A percentile compares a stretch with the other conserved stretches of the same genome.
Conservation (phyloP, 495 filamentous ascomycete genomes). For the Hypoxylon rickii region DNA sequence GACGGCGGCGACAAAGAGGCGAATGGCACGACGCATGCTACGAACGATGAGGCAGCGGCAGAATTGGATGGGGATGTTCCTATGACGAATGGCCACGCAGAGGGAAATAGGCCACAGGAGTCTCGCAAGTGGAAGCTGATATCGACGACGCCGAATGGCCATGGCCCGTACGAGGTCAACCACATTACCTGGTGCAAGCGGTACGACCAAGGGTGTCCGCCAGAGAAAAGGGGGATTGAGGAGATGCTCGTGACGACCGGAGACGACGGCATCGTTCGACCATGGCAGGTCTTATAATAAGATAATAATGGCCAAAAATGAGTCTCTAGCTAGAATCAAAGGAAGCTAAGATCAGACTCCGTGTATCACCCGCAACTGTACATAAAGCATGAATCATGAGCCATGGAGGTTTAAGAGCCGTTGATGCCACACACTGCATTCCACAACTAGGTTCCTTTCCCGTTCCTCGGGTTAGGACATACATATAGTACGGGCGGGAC, state of each 20-base stretch:
- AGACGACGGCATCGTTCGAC: slow-evolving; percentile 76
- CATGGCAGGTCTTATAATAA: slow-evolving; percentile 59
- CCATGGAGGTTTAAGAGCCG: too few relatives aligned
- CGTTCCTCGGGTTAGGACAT: slow-evolving; percentile 8
- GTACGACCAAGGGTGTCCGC: slow-evolving; percentile 52
- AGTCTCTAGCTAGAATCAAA: too few relatives aligned
- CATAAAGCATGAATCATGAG: not conserved
- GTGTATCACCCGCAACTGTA: too few relatives aligned
- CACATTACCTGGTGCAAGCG: slow-evolving; percentile 79
- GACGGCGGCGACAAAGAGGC: not conserved
- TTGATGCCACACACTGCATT: not conserved
- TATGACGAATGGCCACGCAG: slow-evolving; percentile 44
- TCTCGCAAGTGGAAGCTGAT: slow-evolving; percentile 70
- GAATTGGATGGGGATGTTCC: slow-evolving; percentile 45
- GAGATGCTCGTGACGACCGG: slow-evolving; percentile 80
- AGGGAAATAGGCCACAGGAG: slow-evolving; percentile 6
- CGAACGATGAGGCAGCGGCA: slow-evolving; percentile 38
- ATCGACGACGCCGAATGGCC: slow-evolving; percentile 67
- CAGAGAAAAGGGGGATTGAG: slow-evolving; percentile 57
- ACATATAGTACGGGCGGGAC: slow-evolving; percentile 1
- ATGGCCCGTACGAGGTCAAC: slow-evolving; percentile 93
- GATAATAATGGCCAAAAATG: too few relatives aligned
- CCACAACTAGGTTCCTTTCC: not conserved
- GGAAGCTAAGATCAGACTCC: too few relatives aligned
- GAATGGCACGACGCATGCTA: slow-evolving; percentile 20